phyloP scores from a whole-genome alignment of 352 stramenopile species.

The Pythium brachiatum region DNA sequence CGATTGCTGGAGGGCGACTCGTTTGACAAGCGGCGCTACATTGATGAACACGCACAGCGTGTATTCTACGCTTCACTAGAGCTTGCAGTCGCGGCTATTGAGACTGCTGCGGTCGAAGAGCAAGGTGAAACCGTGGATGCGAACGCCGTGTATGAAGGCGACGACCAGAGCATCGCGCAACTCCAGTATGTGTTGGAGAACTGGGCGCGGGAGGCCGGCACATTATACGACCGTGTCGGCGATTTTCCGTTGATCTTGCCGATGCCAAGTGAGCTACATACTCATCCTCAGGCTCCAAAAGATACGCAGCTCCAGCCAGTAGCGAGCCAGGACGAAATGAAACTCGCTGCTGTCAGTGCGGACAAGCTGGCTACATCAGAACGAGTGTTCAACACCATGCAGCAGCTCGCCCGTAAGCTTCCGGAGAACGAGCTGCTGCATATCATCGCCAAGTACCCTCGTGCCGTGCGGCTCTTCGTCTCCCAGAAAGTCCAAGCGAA shows the following conservation, averaged over 20 bases:
- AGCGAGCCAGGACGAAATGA: constrained; percentile 27
- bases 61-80: constrained; percentile 20
- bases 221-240: constrained; percentile 36
- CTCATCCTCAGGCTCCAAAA: not conserved
- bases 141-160: not conserved
- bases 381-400: constrained; percentile 39
- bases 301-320: not conserved
- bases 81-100: constrained; percentile 10
- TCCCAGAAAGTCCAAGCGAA: constrained; percentile 38
- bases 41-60: constrained; percentile 10
- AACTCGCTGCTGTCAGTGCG: constrained; percentile 39
- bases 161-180: constrained; percentile 28
- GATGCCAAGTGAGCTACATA: constrained; percentile 35
- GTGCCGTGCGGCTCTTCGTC: constrained; percentile 38
- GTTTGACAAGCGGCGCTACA: constrained; percentile 23
- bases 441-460: constrained; percentile 43
- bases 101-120: constrained; percentile 6
- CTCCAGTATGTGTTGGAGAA: constrained; percentile 47
- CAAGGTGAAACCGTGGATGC: not conserved
- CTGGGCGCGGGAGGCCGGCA: constrained; percentile 41
- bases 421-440: constrained; percentile 35
- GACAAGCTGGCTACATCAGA: constrained; percentile 49
- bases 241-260: constrained; percentile 40
- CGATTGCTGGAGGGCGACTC: constrained; percentile 17
- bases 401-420: constrained; percentile 31